Evolutionary conservation across 2,329 filamentous ascomycete species (phyloP), one percentile per base, ranked within the genome.

Genomic region (Ramularia collo-cygni): DNA sequence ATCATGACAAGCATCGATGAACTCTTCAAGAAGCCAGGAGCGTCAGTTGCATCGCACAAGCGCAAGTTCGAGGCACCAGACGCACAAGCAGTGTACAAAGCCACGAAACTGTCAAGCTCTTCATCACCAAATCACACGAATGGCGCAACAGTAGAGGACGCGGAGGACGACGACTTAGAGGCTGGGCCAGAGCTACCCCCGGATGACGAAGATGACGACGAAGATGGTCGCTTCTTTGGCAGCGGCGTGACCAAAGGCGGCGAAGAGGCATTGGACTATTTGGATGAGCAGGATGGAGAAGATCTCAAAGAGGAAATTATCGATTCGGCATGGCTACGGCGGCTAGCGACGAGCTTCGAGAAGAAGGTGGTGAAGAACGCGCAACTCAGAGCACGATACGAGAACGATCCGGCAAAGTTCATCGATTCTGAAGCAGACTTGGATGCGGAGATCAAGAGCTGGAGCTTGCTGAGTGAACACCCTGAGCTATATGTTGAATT

Each of bases 181-280:
- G 60, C 60, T 12, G 62, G 61, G 4, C 61, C 61, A 1, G 52
- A 56, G 15, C 51, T 62, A 12, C 60, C 60, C 3, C 58, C 56
- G 4, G 73, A 77, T 34, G 68, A 74, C 2, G 70, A 72, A 29
- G 64, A 69, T 62, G 67, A 64, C 9, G 85, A 90, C 51, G 87
- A 95, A 38, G 92, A 94, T 49, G 92, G 90, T 1, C 81, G 92
- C 8, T 98, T 98, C 69, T 98, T 95, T 55, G 92, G 90, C 30
- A 85, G 88, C 38, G 92, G 92, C 24, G 83, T 98, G 54, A 86
- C 83, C 17, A 75, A 81, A 42, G 75, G 86, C 51, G 87, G 93
- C 50, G 81, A 80, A 2, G 77, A 88, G 53, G 85, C 92, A 14
- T 74, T 98, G 56, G 85, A 96, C 64, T 96, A 83, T 58, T 78